phyloP scores from a whole-genome alignment of 2,329 filamentous ascomycete species.

The Venturia nashicola region DNA sequence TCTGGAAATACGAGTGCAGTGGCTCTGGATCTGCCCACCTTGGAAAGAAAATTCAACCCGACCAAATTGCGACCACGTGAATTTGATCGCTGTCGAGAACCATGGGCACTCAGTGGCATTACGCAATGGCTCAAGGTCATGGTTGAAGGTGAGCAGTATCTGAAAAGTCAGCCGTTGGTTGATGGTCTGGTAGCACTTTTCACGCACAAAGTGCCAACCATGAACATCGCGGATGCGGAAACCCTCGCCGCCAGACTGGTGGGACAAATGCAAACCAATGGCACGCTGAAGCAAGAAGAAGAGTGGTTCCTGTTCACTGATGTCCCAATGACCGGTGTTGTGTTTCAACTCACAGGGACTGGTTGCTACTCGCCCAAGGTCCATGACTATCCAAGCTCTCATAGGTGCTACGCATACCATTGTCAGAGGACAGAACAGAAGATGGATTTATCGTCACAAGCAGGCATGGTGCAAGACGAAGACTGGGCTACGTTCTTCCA shows the following conservation, averaged over 20 bases:
- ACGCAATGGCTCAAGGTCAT: conserved; percentile 77
- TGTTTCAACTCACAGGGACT: conserved; percentile 83
- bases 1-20: conserved; percentile 34
- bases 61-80: conserved; percentile 70
- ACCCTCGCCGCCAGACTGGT: conserved; percentile 68
- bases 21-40: conserved; percentile 69
- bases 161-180: conserved; percentile 72
- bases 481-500: conserved; percentile 90
- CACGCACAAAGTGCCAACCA: conserved; percentile 88
- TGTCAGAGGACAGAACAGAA: conserved; percentile 93
- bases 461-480: conserved; percentile 50
- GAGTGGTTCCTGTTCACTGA: conserved; percentile 94
- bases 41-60: conserved; percentile 72
- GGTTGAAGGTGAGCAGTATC: conserved; percentile 80
- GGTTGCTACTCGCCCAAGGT: conserved; percentile 84
- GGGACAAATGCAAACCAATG: conserved; percentile 64
- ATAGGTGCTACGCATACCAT: conserved; percentile 85
- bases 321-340: conserved; percentile 71
- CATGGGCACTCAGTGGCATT: conserved; percentile 87
- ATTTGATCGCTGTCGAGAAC: conserved; percentile 73
- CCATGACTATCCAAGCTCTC: conserved; percentile 54
- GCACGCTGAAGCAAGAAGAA: conserved; percentile 73
- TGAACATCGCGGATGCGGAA: conserved; percentile 97
- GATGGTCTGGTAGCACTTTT: conserved; percentile 84
- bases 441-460: conserved; percentile 70